Conservation (phyloP, 495 filamentous ascomycete genomes). For the Talaromyces trachyspermus region DNA sequence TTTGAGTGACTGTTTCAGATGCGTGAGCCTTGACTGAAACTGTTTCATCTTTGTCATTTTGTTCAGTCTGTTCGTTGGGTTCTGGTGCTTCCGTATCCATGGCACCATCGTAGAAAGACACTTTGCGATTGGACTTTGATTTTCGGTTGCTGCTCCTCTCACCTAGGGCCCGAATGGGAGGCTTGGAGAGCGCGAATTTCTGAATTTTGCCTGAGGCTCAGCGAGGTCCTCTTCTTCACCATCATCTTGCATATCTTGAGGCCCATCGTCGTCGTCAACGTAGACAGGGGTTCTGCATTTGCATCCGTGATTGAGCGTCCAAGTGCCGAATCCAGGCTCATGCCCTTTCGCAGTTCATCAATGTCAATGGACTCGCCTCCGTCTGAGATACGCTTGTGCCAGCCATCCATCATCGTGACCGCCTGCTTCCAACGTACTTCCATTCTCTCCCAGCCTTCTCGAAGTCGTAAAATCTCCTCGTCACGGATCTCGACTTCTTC, state of each 20-base stretch:
- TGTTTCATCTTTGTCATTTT: conserved; percentile 27
- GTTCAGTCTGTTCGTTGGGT: no score
- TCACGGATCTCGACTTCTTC: conserved; percentile 88
- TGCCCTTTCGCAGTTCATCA: conserved; percentile 72
- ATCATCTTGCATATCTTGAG: conserved; percentile 40
- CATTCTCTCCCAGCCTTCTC: conserved; percentile 85
- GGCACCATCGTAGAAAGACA: conserved; percentile 35
- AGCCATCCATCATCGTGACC: conserved; percentile 82
- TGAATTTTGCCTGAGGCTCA: conserved; percentile 6
- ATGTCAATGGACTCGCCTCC: conserved; percentile 74
- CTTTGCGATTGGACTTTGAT: conserved; percentile 33
- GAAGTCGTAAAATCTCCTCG: conserved; percentile 75
- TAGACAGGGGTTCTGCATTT: conserved; percentile 35
- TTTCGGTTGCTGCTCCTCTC: conserved; percentile 37
- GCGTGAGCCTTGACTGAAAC: conserved; percentile 31
- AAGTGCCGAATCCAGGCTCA: conserved; percentile 47
- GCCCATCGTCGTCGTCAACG: conserved; percentile 47
- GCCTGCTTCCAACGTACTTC: conserved; percentile 85
- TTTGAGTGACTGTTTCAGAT: conserved; percentile 27
- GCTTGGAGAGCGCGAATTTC: conserved; percentile 18
- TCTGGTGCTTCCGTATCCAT: conserved; percentile 29
- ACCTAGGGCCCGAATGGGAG: conserved; percentile 28
- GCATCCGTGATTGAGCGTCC: conserved; percentile 39
- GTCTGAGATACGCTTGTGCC: conserved; percentile 75
- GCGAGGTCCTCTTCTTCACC: conserved; percentile 28